These are phyloP conservation scores for Chimonanthus salicifolius DNA, from an alignment of 164 flowering plant species.

Conservation along the genomic window DNA sequence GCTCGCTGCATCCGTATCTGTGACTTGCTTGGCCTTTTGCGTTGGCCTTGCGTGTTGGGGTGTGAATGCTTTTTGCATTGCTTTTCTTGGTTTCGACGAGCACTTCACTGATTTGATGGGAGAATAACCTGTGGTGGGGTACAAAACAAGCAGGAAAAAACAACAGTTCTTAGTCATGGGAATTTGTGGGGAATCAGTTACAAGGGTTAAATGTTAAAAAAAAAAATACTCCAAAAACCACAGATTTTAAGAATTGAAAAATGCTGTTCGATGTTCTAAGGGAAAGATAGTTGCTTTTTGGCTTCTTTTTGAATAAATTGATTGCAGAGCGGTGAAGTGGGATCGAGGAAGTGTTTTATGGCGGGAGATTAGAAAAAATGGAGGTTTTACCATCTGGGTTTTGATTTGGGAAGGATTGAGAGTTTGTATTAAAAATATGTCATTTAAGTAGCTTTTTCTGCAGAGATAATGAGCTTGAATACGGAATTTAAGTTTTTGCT, in stretches of 20 bases:
- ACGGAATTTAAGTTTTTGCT: neutral
- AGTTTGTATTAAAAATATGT: constrained; percentile 1
- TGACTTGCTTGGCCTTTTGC: constrained; percentile 24
- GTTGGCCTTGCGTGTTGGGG: constrained; percentile 25
- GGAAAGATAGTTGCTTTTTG: constrained; percentile 19
- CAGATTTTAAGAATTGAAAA: constrained; percentile 42
- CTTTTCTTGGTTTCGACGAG: neutral
- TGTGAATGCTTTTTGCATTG: constrained; percentile 14
- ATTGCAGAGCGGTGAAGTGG: constrained; percentile 8
- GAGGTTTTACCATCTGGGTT: constrained; percentile 11
- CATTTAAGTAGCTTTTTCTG: neutral
- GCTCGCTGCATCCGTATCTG: constrained; percentile 15
- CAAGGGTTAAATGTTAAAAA: too few relatives aligned
- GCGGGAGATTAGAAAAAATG: neutral
- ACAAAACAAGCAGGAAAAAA: constrained; percentile 15
- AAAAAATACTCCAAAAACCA: constrained; percentile 33
- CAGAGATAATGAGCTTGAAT: too few relatives aligned
- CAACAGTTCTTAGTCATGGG: constrained; percentile 23
- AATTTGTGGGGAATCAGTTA: constrained; percentile 29
- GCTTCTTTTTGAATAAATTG: constrained; percentile 14
- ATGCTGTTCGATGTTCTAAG: constrained; percentile 20
- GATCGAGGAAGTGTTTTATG: constrained; percentile 6
- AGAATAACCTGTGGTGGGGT: constrained; percentile 9
- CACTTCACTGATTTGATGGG: neutral
- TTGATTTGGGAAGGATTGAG: constrained; percentile 4